Percentiles rank a stretch among this genome's conserved stretches.
Conservation (phyloP, 179 eudicot species). For the Spinacia oleracea region DNA sequence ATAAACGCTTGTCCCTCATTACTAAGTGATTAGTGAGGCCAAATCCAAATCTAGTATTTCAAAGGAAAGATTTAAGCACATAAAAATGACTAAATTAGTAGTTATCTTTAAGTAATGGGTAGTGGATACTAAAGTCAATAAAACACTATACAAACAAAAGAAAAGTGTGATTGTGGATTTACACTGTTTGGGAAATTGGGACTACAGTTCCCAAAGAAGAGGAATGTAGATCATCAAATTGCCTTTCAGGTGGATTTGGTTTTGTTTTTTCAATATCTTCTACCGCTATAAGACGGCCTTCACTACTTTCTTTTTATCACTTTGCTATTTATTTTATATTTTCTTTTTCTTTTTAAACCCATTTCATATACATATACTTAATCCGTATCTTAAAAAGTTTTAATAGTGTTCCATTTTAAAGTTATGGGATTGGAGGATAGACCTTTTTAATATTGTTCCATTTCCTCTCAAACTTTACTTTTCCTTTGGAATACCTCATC, state of each 20-base stretch:
- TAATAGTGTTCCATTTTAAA: slow-evolving; percentile 11
- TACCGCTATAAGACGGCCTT: slow-evolving; percentile 12
- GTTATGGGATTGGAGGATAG: slow-evolving; percentile 15
- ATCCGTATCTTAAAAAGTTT: slow-evolving; percentile 24
- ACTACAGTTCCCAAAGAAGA: slow-evolving; percentile 38
- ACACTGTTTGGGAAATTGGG: slow-evolving; percentile 52
- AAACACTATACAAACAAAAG: slow-evolving; percentile 7
- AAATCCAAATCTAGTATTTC: too few relatives aligned
- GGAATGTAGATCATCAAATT: background rate
- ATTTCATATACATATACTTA: slow-evolving; percentile 10
- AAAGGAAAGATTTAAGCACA: too few relatives aligned
- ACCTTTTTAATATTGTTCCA: background rate
- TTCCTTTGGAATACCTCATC: too few relatives aligned
- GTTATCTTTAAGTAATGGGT: background rate
- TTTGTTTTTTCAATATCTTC: slow-evolving; percentile 18
- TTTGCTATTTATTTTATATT: too few relatives aligned
- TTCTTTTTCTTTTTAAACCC: background rate
- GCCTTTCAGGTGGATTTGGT: slow-evolving; percentile 35
- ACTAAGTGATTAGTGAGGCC: too few relatives aligned
- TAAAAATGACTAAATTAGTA: too few relatives aligned
- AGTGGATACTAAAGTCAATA: slow-evolving; percentile 32
- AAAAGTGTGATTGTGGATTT: slow-evolving; percentile 31
- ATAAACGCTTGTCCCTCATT: too few relatives aligned
- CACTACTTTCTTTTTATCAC: background rate
- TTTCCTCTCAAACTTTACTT: too few relatives aligned